A percentile compares a stretch with the other conserved stretches of the same genome.
Conservation (phyloP, 108 stramenopile species). For the Poteriospumella lacustris region DNA sequence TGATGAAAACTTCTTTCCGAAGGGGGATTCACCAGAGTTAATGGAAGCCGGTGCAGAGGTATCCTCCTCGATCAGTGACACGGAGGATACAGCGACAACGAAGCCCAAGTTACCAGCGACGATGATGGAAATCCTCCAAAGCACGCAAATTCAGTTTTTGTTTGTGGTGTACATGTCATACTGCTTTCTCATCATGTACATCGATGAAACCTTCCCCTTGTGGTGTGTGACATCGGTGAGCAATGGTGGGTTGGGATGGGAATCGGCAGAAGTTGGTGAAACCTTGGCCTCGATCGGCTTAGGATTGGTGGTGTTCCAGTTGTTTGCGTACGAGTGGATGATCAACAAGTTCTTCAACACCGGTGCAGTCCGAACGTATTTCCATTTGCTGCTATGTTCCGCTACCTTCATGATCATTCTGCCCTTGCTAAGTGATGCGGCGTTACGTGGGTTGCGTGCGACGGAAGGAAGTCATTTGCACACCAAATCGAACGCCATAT, state of each 20-base stretch:
- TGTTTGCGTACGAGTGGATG: neutral
- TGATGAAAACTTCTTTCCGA: no score
- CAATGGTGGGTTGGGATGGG: constrained; percentile 1
- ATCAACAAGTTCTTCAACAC: neutral
- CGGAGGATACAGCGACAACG: neutral
- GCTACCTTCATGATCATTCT: neutral
- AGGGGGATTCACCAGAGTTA: no score
- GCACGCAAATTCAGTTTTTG: neutral
- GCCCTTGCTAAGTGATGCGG: neutral
- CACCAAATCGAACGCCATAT: neutral
- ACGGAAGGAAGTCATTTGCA: neutral
- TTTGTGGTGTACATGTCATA: neutral
- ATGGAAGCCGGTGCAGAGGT: no score
- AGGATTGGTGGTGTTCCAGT: neutral
- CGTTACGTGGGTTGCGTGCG: neutral
- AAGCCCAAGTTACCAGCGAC: neutral
- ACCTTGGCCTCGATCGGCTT: neutral
- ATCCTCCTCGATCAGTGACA: no score
- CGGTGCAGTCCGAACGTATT: neutral
- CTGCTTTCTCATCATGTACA: neutral
- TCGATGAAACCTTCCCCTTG: neutral
- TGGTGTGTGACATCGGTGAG: neutral
- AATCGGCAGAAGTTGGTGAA: constrained; percentile 5
- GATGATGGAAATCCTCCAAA: neutral
- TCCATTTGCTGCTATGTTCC: no score